Base-by-base conservation (phyloP, 225 moss, liverwort and hornwort genomes). In the Physcomitrellopsis africana region DNA sequence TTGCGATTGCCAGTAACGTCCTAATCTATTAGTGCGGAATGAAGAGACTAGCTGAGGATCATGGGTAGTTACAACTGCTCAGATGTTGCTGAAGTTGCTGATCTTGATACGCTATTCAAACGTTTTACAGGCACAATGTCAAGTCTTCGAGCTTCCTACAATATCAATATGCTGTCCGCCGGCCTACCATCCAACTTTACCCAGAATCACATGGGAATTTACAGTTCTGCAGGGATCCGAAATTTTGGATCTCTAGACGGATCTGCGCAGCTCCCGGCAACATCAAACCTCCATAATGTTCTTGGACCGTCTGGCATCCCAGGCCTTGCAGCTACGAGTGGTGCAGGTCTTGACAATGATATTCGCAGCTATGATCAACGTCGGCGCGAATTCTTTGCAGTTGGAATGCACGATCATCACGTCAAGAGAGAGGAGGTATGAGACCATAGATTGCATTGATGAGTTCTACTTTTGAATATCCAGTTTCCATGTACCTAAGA, bases 101-200 rank as follows among this genome's bases (percentile, higher is more conserved):
- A 72, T 58, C 46, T 59, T 64, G 37, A 57, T 5, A 1, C 18
- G 20, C 14, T 67, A 54, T 70, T 17, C 26, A 8, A 75, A 53
- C 20, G 45, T 8, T 24, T 48, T 60, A 20, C 78, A 85, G 87
- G 87, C 65, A 80, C 94, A 81, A 84, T 91, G 77, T 86, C 96
- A 74, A 87, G 82, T 58, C 84, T 94, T 63, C 94, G 96, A 72
- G 78, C 90, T 73, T 88, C 92, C 70, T 92, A 89, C 73, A 85
- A 82, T 80, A 92, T 83, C 67, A 86, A 82, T 76, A 89, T 96
- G 86, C 82, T 96, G 81, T 84, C 92, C 79, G 83, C 84, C 77
- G 96, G 96, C 86, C 94, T 92, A 91, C 94, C 96, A 87, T 91
- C 96, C 90, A 94, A 91, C 89, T 96, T 84, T 86, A 83, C 94